These are phyloP conservation scores for Entomortierella beljakovae DNA, from an alignment of 192 early-diverging fungal genomes.

Conservation along the genomic window DNA sequence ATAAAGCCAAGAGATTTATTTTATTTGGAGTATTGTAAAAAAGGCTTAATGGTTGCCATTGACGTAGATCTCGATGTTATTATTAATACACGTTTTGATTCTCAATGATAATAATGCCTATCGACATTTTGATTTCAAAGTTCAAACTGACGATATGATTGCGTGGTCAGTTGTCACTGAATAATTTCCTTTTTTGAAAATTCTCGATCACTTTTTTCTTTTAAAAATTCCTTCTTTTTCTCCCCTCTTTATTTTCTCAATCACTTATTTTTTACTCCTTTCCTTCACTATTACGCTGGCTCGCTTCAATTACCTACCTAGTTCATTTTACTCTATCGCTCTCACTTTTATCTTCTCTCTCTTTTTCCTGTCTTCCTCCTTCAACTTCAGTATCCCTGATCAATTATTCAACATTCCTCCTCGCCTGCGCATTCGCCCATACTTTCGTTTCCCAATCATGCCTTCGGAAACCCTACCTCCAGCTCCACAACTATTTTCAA, in stretches of 20 bases:
- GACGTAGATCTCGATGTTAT: no score
- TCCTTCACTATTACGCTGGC: background rate
- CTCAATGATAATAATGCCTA: no score
- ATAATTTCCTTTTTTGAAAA: no score
- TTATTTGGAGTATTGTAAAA: no score
- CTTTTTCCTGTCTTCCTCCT: background rate
- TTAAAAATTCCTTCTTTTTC: background rate
- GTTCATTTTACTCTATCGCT: background rate
- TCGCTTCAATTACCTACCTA: background rate
- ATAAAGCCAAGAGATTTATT: no score
- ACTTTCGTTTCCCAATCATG: slow-evolving; percentile 54
- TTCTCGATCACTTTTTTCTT: background rate
- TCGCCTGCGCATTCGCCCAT: slow-evolving; percentile 38
- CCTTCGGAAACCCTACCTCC: slow-evolving; percentile 38
- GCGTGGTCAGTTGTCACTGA: background rate
- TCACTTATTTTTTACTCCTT: background rate
- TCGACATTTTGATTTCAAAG: no score
- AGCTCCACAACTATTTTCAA: slow-evolving; percentile 40
- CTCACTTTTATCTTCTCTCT: background rate
- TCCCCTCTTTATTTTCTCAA: background rate
- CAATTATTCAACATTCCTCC: slow-evolving; percentile 23
- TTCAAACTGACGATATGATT: no score
- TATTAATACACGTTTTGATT: no score
- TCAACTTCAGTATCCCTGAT: background rate
- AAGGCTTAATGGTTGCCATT: no score